A percentile compares a stretch with the other conserved stretches of the same genome.
Evolutionary conservation across 768 basidiomycete genomes (phyloP).

Genomic region (Kwoniella newhampshirensis): DNA sequence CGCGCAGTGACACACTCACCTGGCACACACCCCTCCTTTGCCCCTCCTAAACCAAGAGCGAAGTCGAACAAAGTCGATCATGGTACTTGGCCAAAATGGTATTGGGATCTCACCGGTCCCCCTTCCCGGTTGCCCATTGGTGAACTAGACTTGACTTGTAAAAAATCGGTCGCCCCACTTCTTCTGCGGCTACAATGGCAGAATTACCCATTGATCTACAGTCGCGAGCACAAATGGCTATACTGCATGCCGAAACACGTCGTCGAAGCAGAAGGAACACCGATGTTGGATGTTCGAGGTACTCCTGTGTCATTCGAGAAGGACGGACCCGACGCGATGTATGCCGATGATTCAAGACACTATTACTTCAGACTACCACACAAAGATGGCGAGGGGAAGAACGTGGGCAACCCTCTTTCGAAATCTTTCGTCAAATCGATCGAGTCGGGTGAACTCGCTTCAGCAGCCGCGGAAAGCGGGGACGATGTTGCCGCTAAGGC

Average conservation of each 20-base stretch:
- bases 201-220: slow-evolving; percentile 78
- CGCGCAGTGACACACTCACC: too few species aligned
- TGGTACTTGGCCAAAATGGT: slow-evolving; percentile 89
- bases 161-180: slow-evolving; percentile 77
- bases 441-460: slow-evolving; percentile 80
- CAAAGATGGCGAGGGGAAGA: slow-evolving; percentile 89
- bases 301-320: slow-evolving; percentile 10
- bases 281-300: slow-evolving; percentile 9
- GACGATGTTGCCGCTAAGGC: slow-evolving; percentile 57
- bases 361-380: slow-evolving; percentile 91
- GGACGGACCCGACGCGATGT: slow-evolving; percentile 27
- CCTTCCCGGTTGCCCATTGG: slow-evolving; percentile 54
- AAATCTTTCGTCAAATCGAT: slow-evolving; percentile 88
- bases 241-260: slow-evolving; percentile 66
- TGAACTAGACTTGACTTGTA: slow-evolving; percentile 78
- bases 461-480: slow-evolving; percentile 60
- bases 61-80: slow-evolving; percentile 17
- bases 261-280: slow-evolving; percentile 6
- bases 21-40: neutral
- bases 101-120: slow-evolving; percentile 68
- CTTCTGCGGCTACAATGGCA: slow-evolving; percentile 85
- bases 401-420: slow-evolving; percentile 87
- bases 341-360: slow-evolving; percentile 58
- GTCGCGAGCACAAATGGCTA: slow-evolving; percentile 85
- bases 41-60: neutral